Conservation (phyloP, 352 stramenopile species). For the Phytophthora syringae region DNA sequence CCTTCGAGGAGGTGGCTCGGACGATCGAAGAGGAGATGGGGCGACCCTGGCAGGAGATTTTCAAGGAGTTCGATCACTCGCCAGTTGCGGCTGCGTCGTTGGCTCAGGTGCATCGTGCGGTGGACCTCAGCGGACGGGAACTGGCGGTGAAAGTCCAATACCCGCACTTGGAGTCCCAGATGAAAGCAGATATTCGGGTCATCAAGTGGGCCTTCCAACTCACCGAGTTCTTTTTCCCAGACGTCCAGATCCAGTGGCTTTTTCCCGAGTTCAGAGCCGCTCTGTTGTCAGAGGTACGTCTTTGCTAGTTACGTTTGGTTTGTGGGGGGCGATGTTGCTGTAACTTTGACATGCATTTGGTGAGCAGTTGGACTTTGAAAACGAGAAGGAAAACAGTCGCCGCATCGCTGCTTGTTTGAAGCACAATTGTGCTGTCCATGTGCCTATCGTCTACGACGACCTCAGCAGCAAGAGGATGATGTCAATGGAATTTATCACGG, state of each 20-base stretch:
- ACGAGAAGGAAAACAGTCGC: slow-evolving; percentile 84
- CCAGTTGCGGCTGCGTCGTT: slow-evolving; percentile 97
- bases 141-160: slow-evolving; percentile 98
- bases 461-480: slow-evolving; percentile 92
- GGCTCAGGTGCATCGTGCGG: slow-evolving; percentile 95
- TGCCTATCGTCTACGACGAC: slow-evolving; percentile 89
- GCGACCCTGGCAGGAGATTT: slow-evolving; percentile 85
- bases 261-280: slow-evolving; percentile 94
- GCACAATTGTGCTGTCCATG: slow-evolving; percentile 61
- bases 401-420: slow-evolving; percentile 68
- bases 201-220: slow-evolving; percentile 65
- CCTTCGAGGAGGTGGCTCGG: slow-evolving; percentile 52
- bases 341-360: not conserved
- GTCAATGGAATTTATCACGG: slow-evolving; percentile 98
- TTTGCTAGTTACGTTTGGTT: not conserved
- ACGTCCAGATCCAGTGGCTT: slow-evolving; percentile 95
- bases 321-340: not conserved
- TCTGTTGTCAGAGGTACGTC: slow-evolving; percentile 67
- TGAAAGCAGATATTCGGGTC: slow-evolving; percentile 75
- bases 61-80: slow-evolving; percentile 88
- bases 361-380: slow-evolving; percentile 82
- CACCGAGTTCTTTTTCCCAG: slow-evolving; percentile 88
- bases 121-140: slow-evolving; percentile 86
- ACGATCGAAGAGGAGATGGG: slow-evolving; percentile 71
- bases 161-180: slow-evolving; percentile 80